Percentiles rank a stretch among this genome's conserved stretches.
These are phyloP conservation scores for Drechmeria coniospora DNA, from an alignment of 2,329 filamentous ascomycete species.

Conservation along the genomic window DNA sequence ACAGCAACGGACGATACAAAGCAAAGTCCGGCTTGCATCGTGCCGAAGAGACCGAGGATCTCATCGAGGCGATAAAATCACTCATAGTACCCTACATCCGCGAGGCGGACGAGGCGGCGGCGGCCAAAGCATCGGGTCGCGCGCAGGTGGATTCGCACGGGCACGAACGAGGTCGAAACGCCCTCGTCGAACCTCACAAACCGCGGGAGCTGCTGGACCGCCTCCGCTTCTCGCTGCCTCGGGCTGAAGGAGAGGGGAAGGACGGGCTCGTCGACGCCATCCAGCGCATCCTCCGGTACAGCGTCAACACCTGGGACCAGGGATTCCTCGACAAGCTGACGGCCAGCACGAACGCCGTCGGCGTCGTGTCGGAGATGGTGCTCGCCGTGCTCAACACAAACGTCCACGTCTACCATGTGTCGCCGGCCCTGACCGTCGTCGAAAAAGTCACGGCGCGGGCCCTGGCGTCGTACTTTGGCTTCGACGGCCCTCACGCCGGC, in stretches of 20 bases:
- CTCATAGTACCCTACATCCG: slow-evolving; percentile 2
- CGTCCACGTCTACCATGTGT: slow-evolving; percentile 83
- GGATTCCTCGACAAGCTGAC: slow-evolving; percentile 94
- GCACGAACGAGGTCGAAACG: slow-evolving; percentile 15
- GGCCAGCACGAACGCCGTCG: slow-evolving; percentile 71
- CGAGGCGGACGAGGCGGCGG: slow-evolving; percentile 1
- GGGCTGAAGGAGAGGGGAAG: slow-evolving; percentile 43
- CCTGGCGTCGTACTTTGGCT: slow-evolving; percentile 62
- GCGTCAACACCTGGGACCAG: slow-evolving; percentile 96
- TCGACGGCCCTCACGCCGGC: slow-evolving; percentile 51
- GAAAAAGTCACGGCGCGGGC: slow-evolving; percentile 66
- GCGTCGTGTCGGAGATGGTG: slow-evolving; percentile 72
- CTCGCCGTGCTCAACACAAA: slow-evolving; percentile 84
- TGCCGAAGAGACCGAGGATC: slow-evolving; percentile 2
- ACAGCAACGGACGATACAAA: not conserved
- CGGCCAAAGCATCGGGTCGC: not conserved
- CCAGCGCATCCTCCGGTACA: slow-evolving; percentile 59
- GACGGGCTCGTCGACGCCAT: slow-evolving; percentile 60
- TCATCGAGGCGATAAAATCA: slow-evolving; percentile 1
- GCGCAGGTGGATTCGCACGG: slow-evolving; percentile 13
- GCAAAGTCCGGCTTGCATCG: not conserved
- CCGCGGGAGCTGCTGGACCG: not conserved
- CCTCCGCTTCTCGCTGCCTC: slow-evolving; percentile 25
- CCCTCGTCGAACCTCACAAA: slow-evolving; percentile 8
- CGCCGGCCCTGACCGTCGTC: slow-evolving; percentile 69